Conservation (phyloP, 495 filamentous ascomycete genomes). For the Melanomma pulvis-pyrius region DNA sequence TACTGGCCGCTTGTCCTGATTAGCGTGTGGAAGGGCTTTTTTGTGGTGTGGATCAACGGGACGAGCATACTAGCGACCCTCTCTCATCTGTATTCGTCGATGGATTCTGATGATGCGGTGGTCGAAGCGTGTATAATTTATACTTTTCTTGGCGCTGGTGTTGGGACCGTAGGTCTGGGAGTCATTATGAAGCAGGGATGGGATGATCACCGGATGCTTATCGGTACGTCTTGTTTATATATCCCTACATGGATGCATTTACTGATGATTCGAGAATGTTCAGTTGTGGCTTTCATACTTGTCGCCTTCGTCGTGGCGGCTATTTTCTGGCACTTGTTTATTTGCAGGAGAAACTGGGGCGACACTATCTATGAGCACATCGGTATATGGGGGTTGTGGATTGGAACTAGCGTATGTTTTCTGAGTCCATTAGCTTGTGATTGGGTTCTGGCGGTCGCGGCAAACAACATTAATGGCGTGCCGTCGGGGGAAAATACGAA, state of each 20-base stretch:
- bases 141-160: not conserved
- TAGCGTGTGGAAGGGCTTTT: conserved; percentile 17
- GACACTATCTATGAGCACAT: not conserved
- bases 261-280: not conserved
- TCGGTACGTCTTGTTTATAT: not conserved
- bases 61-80: not conserved
- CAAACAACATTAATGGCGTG: conserved; percentile 2
- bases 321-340: not conserved
- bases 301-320: not conserved
- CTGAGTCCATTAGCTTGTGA: conserved; percentile 8
- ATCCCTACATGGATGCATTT: not conserved
- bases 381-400: not conserved
- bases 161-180: conserved; percentile 8
- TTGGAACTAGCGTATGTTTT: not conserved
- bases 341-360: too few relatives aligned
- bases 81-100: not conserved
- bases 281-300: not conserved
- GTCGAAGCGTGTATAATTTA: not conserved
- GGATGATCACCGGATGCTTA: conserved; percentile 12
- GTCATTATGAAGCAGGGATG: not conserved
- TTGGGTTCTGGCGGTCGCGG: conserved; percentile 19
- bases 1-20: conserved; percentile 20
- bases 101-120: not conserved
- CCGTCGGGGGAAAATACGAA: not conserved
- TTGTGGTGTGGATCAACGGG: not conserved